Evolutionary conservation across 73 alveolate genomes (phyloP), one percentile per base, ranked within the genome.

Genomic region (Tetrahymena thermophila): DNA sequence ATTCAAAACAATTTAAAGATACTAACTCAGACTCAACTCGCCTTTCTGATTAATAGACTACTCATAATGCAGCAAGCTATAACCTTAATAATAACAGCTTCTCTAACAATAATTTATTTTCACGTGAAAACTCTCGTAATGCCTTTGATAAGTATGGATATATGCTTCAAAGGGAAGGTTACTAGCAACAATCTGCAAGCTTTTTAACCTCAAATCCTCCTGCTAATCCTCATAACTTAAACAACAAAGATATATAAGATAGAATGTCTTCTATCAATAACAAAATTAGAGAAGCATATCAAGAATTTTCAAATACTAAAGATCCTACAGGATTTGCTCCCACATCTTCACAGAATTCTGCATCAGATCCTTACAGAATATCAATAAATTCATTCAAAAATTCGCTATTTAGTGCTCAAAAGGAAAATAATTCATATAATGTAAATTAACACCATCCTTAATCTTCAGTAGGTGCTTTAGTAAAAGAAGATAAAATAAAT

Each of bases 281-380:
- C 23, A 71, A n/a, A 25, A 71, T 71, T 71, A n/a, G 89, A 28
- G 89, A 71, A 71, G 89, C 89, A 1, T 71, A 71, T 8, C 31
- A 71, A 71, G 89, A 71, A 71, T 71, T 71, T 31, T 71, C 89
- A 23, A 71, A 71, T 71, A 25, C 89, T 19, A 71, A 71, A 71
- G 89, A 71, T 71, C 89, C 89, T 1, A 71, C 89, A 71, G 89
- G 89, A 71, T 71, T 71, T 71, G 89, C 89, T 71, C 89, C 89
- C 4, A 71, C 89, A 28, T 71, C 89, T 3, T 71, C 89, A n/a
- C 37, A 71, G 37, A 71, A 71, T 31, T 71, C 89, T 2, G 89
- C 42, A 5, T 23, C 89, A n/a, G 89, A 71, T 25, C 89, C 89
- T n/a, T 71, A 71, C 11, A 71, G 89, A 71, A 71, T 71, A 71